Percentiles rank a stretch among this genome's conserved stretches.
phyloP scores from a whole-genome alignment of 108 stramenopile species.

The Skeletonema marinoi region DNA sequence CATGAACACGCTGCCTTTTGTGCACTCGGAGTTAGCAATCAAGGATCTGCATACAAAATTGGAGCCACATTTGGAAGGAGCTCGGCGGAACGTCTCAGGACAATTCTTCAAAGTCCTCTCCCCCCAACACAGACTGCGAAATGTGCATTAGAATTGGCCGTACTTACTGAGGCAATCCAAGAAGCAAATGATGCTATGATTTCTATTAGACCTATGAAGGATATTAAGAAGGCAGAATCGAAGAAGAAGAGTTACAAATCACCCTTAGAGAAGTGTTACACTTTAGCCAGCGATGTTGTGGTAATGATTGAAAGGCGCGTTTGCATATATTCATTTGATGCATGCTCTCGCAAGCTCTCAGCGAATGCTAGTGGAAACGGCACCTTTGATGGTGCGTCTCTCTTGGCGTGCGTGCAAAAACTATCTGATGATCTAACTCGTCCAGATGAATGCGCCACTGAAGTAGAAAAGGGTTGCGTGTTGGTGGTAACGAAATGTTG shows the following conservation, averaged over 20 bases:
- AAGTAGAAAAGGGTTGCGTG: constrained; percentile 87
- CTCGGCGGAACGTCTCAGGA: constrained; percentile 68
- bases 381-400: constrained; percentile 80
- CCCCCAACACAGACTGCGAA: constrained; percentile 81
- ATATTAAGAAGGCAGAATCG: constrained; percentile 16
- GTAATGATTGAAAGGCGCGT: constrained; percentile 81
- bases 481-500: constrained; percentile 82
- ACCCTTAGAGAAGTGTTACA: constrained; percentile 66
- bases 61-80: constrained; percentile 71
- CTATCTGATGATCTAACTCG: constrained; percentile 79
- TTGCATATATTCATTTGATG: constrained; percentile 90
- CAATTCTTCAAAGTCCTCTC: constrained; percentile 69
- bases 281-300: constrained; percentile 71
- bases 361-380: constrained; percentile 83
- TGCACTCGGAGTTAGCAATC: constrained; percentile 73
- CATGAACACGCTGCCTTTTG: constrained; percentile 86
- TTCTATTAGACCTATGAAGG: constrained; percentile 40
- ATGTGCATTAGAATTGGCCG: constrained; percentile 83
- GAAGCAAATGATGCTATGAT: constrained; percentile 49
- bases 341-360: constrained; percentile 76
- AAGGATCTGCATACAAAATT: constrained; percentile 70
- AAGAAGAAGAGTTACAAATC: constrained; percentile 42
- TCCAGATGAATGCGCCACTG: constrained; percentile 75
- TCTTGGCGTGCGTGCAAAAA: constrained; percentile 69
- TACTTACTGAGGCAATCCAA: constrained; percentile 67